Base-by-base conservation (phyloP, 257 asterid species). In the Ligustrum vulgare region DNA sequence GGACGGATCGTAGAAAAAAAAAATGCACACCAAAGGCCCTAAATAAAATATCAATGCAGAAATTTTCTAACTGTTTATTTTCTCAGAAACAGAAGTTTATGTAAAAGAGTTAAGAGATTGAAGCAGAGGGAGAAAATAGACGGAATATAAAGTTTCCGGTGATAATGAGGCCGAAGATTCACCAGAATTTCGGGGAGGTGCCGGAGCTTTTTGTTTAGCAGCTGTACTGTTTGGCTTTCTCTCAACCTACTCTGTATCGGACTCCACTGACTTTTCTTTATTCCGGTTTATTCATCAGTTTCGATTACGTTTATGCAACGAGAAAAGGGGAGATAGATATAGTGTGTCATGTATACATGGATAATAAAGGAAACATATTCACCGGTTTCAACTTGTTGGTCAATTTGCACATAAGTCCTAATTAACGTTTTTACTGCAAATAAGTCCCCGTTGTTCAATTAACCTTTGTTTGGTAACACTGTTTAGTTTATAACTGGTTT, bases 201-300 rank as follows among this genome's bases (percentile, higher is more conserved):
- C 12, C 69, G 54, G 34, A 67, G 74, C 81, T 10, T 33, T 45
- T 28, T 49, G 68, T 51, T 58, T 39, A 23, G 39, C 32, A 32
- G 56, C 34, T 68, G 82, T 45, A 51, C 74, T 25, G 66, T 49
- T 33, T 72, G n/a, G 78, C 73, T 6, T 75, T 75, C 70, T 72
- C 80, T 82, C 77, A 87, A 90, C 91, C 90, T 89, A 85, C 90
- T 76, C 77, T 72, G 67, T 76, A 86, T 85, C 87, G 91, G 89
- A 88, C 89, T 86, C 81, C 80, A 86, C 83, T 78, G 75, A 83
- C 79, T 20, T 84, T 86, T 74, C 85, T 87, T 83, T 82, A 77
- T 84, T 87, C 81, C 82, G 89, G 80, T 81, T 85, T 79, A 85
- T 86, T 80, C 64, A 81, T 75, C 86, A 63, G 86, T 80, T 89